These are phyloP conservation scores for Chlorella vulgaris DNA, from an alignment of 139 green algal species.

Conservation along the genomic window DNA sequence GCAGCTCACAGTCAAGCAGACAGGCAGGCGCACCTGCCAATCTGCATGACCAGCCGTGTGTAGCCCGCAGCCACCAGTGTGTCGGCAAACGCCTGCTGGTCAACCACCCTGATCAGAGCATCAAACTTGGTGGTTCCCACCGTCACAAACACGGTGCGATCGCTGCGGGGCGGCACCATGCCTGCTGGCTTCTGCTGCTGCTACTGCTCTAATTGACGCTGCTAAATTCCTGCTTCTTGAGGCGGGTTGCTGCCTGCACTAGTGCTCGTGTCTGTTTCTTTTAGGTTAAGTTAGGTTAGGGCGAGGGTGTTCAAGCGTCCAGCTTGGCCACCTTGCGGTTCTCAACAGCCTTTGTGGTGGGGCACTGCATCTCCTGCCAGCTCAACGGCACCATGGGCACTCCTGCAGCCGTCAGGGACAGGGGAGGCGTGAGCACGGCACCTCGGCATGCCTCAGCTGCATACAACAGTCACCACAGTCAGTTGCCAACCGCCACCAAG, in stretches of 20 bases:
- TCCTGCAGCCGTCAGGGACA: constrained; percentile 42
- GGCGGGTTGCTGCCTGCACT: neutral
- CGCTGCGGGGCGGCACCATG: neutral
- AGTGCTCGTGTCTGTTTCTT: too few relatives aligned
- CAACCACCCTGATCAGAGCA: constrained; percentile 67
- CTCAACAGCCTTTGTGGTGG: constrained; percentile 71
- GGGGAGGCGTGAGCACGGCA: neutral
- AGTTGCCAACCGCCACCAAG: too few relatives aligned
- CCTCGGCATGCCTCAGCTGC: too few relatives aligned
- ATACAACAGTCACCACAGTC: too few relatives aligned
- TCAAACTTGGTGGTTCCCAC: constrained; percentile 90
- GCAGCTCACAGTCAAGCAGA: too few relatives aligned
- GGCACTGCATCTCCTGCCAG: constrained; percentile 88
- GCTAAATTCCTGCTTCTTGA: too few relatives aligned
- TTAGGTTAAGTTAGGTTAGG: too few relatives aligned
- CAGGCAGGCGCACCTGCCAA: constrained; percentile 50
- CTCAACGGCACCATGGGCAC: constrained; percentile 74
- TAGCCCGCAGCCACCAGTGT: constrained; percentile 60
- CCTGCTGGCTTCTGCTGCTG: neutral
- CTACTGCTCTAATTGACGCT: too few relatives aligned
- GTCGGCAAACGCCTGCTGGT: constrained; percentile 52
- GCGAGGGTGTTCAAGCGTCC: neutral
- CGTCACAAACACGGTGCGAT: constrained; percentile 71
- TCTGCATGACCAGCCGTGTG: constrained; percentile 72
- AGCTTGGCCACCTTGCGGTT: constrained; percentile 85